Evolutionary conservation across 2,329 filamentous ascomycete species (phyloP), one percentile per base, ranked within the genome.

Genomic region (Alternaria triticimaculans): DNA sequence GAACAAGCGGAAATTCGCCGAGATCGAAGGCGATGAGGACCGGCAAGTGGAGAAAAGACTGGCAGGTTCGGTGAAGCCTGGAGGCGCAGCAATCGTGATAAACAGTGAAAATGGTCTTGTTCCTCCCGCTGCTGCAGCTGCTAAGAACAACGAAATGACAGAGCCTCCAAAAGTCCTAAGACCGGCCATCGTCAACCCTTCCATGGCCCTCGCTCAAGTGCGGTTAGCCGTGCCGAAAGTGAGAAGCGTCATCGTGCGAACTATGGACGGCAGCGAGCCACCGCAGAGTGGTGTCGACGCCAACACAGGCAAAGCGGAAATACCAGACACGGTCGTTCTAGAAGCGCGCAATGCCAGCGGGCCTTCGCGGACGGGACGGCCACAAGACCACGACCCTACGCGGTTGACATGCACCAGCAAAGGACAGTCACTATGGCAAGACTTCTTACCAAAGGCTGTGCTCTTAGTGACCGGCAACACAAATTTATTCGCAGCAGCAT

Each of bases 401-500:
- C 90, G 93, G 33, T 88, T 99, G 45, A 92, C 89, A 6, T 90
- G 96, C 43, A 92, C 90, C 3, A 95, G 93, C 76, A 89, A 93
- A 58, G 93, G 93, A 5, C 89, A 90, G 60, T 84, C 91, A 1
- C 80, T 98, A 4, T 99, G 96, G 96, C 93, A 97, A 74, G 96
- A 99, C 76, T 99, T 93, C 73, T 83, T 99, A 14, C 94, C 95
- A 0, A 88, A 91, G 62, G 89, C 93, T 6, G 92, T 97, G 23
- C 87, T 99, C n/a, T 86, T 98, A 2, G 90, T 96, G 1, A 96
- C 95, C 0, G 96, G 94, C 3, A 98, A 94, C 78, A 90, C 91
- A 72, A 89, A 92, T 70, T 94, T 98, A 76, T 99, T 96, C 92
- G 91, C 92, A 0, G 95, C 91, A 15, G 94, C 92, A 10, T 97